Evolutionary conservation across 352 stramenopile genomes (phyloP).

Genomic region (Peronosclerospora sorghi): DNA sequence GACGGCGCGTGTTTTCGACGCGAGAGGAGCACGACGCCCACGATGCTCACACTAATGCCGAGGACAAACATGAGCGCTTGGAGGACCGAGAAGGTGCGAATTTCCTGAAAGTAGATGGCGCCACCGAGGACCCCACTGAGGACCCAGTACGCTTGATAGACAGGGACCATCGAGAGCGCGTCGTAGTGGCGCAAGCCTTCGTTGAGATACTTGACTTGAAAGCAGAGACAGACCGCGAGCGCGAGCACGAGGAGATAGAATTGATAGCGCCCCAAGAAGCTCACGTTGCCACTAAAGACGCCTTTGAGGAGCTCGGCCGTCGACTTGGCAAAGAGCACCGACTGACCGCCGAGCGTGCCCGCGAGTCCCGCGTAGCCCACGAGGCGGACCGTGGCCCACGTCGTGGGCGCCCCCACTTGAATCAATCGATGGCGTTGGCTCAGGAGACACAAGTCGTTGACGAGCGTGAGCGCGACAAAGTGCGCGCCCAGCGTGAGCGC

Average conservation of each 20-base stretch:
- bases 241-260: slow-evolving; percentile 59
- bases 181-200: slow-evolving; percentile 67
- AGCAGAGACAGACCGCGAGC: slow-evolving; percentile 45
- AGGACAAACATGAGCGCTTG: slow-evolving; percentile 80
- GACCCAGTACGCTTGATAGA: slow-evolving; percentile 87
- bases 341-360: slow-evolving; percentile 72
- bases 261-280: slow-evolving; percentile 43
- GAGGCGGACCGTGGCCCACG: slow-evolving; percentile 59
- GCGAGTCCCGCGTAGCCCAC: slow-evolving; percentile 68
- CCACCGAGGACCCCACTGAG: slow-evolving; percentile 82
- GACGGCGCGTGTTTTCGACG: slow-evolving; percentile 44
- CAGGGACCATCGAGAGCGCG: slow-evolving; percentile 69
- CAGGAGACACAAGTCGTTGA: slow-evolving; percentile 57
- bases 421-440: slow-evolving; percentile 67
- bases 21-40: slow-evolving; percentile 73
- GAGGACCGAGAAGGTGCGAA: slow-evolving; percentile 55
- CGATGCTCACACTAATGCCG: slow-evolving; percentile 70
- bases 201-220: slow-evolving; percentile 78
- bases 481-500: slow-evolving; percentile 29
- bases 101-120: slow-evolving; percentile 88
- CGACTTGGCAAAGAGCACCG: slow-evolving; percentile 81
- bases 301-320: slow-evolving; percentile 66
- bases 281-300: slow-evolving; percentile 47
- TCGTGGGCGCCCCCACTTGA: slow-evolving; percentile 42
- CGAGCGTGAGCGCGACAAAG: slow-evolving; percentile 53